phyloP scores from a whole-genome alignment of 306 rosid species.

The Trifolium repens region DNA sequence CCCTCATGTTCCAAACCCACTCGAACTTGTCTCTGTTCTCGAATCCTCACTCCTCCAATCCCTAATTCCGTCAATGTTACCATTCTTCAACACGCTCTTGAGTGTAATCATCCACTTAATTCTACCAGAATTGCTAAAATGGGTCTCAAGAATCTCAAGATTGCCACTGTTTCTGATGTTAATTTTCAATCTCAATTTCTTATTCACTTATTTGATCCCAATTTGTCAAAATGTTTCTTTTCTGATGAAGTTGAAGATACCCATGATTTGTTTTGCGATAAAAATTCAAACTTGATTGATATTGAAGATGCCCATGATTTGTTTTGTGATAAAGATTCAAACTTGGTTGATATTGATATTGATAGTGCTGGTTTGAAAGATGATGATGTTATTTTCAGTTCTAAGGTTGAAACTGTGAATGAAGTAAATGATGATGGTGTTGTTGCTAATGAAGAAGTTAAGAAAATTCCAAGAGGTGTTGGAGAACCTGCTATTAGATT shows the following conservation, averaged over 20 bases:
- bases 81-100: conserved; percentile 77
- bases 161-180: conserved; percentile 77
- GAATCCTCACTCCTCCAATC: conserved; percentile 54
- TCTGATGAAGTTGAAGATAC: conserved; percentile 41
- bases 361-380: conserved; percentile 26
- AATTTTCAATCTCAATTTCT: conserved; percentile 55
- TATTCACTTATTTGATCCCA: conserved; percentile 47
- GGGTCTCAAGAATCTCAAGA: conserved; percentile 68
- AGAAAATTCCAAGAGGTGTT: background rate
- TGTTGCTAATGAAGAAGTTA: conserved; percentile 27
- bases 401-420: background rate
- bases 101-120: conserved; percentile 83
- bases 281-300: conserved; percentile 33
- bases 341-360: conserved; percentile 31
- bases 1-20: conserved; percentile 76
- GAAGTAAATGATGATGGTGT: background rate
- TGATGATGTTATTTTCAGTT: background rate
- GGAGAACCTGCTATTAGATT: conserved; percentile 38
- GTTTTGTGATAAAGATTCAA: conserved; percentile 26
- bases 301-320: conserved; percentile 37
- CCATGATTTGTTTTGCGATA: conserved; percentile 35
- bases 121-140: conserved; percentile 77
- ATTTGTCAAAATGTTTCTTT: background rate
- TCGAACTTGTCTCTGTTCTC: conserved; percentile 75
- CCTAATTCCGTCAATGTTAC: conserved; percentile 69